Evolutionary conservation across 768 basidiomycete genomes (phyloP).

Genomic region (Sarcodon aspratus): DNA sequence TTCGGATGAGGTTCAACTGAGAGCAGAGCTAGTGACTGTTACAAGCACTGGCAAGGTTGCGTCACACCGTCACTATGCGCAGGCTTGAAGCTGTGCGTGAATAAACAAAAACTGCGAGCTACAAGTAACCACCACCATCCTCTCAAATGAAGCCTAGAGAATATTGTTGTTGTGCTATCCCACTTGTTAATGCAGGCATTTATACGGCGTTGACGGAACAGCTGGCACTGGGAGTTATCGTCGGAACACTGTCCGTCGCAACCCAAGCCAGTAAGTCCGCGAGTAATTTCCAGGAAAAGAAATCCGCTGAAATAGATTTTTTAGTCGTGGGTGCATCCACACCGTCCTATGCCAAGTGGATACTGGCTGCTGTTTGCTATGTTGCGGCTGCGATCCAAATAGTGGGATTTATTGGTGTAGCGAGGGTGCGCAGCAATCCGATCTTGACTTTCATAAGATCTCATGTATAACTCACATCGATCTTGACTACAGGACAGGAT

Average conservation of each 20-base stretch:
- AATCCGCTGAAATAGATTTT: not conserved
- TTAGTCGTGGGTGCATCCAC: constrained; percentile 81
- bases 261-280: constrained; percentile 63
- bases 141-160: constrained; percentile 60
- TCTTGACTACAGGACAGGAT: constrained; percentile 43
- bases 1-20: constrained; percentile 3
- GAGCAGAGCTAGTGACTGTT: not conserved
- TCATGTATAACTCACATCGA: not conserved
- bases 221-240: constrained; percentile 48
- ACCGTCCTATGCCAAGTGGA: constrained; percentile 60
- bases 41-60: not conserved
- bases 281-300: not conserved
- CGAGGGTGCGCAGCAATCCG: constrained; percentile 34
- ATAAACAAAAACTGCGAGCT: not conserved
- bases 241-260: constrained; percentile 63
- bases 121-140: constrained; percentile 3
- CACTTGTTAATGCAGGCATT: constrained; percentile 82
- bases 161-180: constrained; percentile 91
- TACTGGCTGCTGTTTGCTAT: constrained; percentile 72
- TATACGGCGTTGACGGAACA: constrained; percentile 75
- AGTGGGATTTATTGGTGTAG: constrained; percentile 80
- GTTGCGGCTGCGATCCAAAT: constrained; percentile 67
- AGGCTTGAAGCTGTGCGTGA: not conserved
- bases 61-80: not conserved
- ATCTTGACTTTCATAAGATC: not conserved